Evolutionary conservation across 2,329 filamentous ascomycete genomes (phyloP).

Genomic region (Phialemonium atrogriseum): DNA sequence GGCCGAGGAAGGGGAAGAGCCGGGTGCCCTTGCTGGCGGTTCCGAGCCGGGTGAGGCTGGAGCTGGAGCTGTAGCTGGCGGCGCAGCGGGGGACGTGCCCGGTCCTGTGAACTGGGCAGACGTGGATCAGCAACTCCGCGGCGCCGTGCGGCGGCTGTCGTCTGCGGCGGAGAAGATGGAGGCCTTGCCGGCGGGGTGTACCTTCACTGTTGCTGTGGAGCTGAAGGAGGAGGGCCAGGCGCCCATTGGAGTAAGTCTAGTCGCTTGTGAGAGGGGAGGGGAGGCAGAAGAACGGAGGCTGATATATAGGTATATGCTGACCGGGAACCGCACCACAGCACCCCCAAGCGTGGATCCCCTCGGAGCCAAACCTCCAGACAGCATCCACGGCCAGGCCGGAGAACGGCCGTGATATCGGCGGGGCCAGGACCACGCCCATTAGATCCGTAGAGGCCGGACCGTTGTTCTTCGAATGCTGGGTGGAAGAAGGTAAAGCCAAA

Average conservation of each 20-base stretch:
- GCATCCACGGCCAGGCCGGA: conserved; percentile 21
- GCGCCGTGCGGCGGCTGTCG: conserved; percentile 54
- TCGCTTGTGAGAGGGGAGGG: neutral
- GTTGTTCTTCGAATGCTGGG: conserved; percentile 58
- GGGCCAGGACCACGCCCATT: conserved; percentile 37
- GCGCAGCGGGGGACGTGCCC: conserved; percentile 6
- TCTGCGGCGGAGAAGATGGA: conserved; percentile 49
- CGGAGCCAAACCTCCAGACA: conserved; percentile 37
- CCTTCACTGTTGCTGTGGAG: conserved; percentile 71
- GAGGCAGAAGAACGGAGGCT: neutral
- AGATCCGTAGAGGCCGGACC: conserved; percentile 48
- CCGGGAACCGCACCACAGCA: conserved; percentile 28
- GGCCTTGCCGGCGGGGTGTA: conserved; percentile 55
- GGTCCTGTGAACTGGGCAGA: conserved; percentile 43
- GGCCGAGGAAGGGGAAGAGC: conserved; percentile 10
- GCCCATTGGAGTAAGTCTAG: conserved; percentile 45
- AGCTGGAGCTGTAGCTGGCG: conserved; percentile 4
- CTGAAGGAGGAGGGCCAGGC: conserved; percentile 51
- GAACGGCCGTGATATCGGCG: conserved; percentile 25
- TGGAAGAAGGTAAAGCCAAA: conserved; percentile 48
- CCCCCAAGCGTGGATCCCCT: conserved; percentile 54
- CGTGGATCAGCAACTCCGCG: conserved; percentile 65
- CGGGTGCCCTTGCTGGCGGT: conserved; percentile 2
- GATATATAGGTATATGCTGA: conserved; percentile 2
- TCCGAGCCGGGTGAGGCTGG: conserved; percentile 4